Base-by-base conservation (phyloP, 148 eudicot genomes). In the Chenopodium album region DNA sequence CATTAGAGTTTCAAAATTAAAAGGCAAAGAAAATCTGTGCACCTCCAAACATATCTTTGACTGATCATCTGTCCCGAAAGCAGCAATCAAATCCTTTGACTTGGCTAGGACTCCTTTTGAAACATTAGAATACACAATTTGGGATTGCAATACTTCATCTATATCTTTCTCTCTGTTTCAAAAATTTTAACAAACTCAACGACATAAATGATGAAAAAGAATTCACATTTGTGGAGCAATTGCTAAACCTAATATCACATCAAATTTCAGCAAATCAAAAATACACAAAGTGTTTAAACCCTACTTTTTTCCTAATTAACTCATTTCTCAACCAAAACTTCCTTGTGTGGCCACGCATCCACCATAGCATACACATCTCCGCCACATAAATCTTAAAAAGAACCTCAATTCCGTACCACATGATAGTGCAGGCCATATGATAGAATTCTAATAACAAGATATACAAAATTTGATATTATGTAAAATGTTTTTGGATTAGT, bases 81-180 rank as follows among this genome's bases (percentile, higher is more conserved):
- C 98, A 71, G 89, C 86, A 9, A 82, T 82, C 83, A 95, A 87
- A 72, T 93, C 99, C 80, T 92, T 96, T 10, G 99, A 90, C 83
- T 96, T 96, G 29, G 99, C 95, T 70, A 96, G 88, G 73, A 96
- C 87, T 67, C 99, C 99, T 76, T 96, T 94, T 0, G 99, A 94
- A 68, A 96, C 99, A 89, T 96, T 94, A 31, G 95, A 82, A 80
- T 96, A 96, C 65, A 96, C 99, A 75, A 91, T 96, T 8, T 94
- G 99, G 4, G 99, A 96, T 83, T 96, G 99, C 89, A 96, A 81
- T 41, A 96, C 99, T 88, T 95, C 99, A 85, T 95, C 99, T 89
- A 95, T 82, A 81, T 95, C 99, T 84, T 93, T 95, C 90, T 95
- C 99, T 77, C 99, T 92, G 83, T 76, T 75, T 48, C 56, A 65